Evolutionary conservation across 1,284 basidiomycete genomes (phyloP), one percentile per base, ranked within the genome.

Genomic region (Meira nashicola): DNA sequence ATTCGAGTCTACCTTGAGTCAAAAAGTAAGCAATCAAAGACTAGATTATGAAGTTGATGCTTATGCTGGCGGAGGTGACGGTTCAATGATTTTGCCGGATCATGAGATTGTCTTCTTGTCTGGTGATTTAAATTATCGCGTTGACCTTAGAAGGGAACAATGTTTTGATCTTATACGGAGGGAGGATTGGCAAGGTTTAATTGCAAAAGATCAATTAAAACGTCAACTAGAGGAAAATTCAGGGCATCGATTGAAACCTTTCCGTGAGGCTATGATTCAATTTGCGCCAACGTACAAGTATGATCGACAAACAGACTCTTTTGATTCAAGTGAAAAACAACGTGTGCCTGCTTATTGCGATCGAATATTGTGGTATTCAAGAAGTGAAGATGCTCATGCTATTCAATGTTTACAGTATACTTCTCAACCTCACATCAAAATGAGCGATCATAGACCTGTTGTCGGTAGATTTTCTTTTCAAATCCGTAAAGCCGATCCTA

Each of bases 341-440:
- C 85, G 94, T 0, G 84, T 87, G 8, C 94, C 93, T 0, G 91
- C 93, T 0, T 97, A 93, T 92, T 98, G 94, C 79, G 94, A 98
- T 78, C 86, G 94, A 7, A 85, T 97, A 21, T 81, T 97, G 41
- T 95, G 88, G 85, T 84, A 86, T n/a, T 83, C 85, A 39, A 81
- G 83, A 5, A 83, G 84, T n/a, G 37, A 25, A 25, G 10, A 80
- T 83, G 11, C 41, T 8, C 28, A 33, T 33, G 28, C 28, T 4
- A 33, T 33, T 33, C 28, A 33, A 33, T 33, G 28, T 8, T 33
- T 33, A 33, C 28, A 33, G 28, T 33, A 33, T 33, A 33, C 28
- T 8, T 33, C 28, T 33, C 28, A 33, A 33, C 28, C 28, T 33
- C 28, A 33, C 8, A 33, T 33, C 28, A 33, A 33, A 8, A 33